Evolutionary conservation across 345 rosid species (phyloP), one percentile per base, ranked within the genome.

Genomic region (Turritis glabra): DNA sequence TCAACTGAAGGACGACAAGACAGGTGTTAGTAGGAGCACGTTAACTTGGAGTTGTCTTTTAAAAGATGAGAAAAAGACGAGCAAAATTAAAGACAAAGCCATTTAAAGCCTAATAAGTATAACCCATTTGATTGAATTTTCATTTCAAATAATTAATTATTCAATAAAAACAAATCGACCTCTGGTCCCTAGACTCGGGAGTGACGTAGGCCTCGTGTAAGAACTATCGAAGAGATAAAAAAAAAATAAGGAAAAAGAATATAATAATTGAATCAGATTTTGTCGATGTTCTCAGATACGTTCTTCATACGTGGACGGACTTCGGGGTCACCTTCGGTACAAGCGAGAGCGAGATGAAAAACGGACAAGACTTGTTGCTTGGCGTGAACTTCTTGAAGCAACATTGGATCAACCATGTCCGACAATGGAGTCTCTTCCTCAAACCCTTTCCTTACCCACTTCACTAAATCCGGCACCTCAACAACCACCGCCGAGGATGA

Each of bases 391-490:
- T 96, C 99, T 73, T 89, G 96, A 2, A 95, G 82, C 84, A 96
- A 77, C 78, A 78, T 44, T 0, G 94, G 94, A 69, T 92, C 99
- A 5, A 96, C 98, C 98, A 92, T 89, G 10, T 92, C 95, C 13
- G 98, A 89, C 27, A 96, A 81, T 0, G 94, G 91, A 32, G 84
- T 82, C 78, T 90, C 97, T 64, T 89, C 94, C 56, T 87, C 92
- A 40, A 96, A 96, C 8, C 99, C 99, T 76, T 90, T 96, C 78
- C 86, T 85, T 54, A 90, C 98, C 97, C 96, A 90, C 84, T 82
- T 87, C 61, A 96, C 98, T 3, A 92, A 71, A 83, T 92, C 98
- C 12, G 84, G 85, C 15, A 89, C 82, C 73, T 92, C 99, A 0
- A 81, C 57, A 13, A 97, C 89, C 3, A 82, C 80, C 3, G 88